Evolutionary conservation across 2,329 filamentous ascomycete genomes (phyloP).

Genomic region (Amauroascus niger): DNA sequence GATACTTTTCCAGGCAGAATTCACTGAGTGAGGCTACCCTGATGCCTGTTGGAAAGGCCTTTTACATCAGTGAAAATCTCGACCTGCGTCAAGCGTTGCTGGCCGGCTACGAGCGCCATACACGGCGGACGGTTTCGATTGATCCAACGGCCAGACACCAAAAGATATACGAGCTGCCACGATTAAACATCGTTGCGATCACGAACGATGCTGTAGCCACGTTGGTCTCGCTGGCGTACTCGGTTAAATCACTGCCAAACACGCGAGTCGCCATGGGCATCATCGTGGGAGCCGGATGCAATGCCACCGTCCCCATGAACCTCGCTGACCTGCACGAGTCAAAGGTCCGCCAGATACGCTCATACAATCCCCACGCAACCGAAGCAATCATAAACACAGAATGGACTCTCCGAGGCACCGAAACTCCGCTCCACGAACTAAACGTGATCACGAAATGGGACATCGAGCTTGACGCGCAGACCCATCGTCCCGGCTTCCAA

Average conservation of each 20-base stretch:
- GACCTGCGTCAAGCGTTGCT: conserved; percentile 47
- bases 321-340: conserved; percentile 49
- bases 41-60: conserved; percentile 51
- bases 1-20: conserved; percentile 35
- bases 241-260: conserved; percentile 47
- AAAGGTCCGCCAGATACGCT: conserved; percentile 46
- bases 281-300: conserved; percentile 68
- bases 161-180: conserved; percentile 43
- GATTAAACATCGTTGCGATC: conserved; percentile 59
- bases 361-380: conserved; percentile 39
- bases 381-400: conserved; percentile 67
- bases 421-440: conserved; percentile 51
- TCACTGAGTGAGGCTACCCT: conserved; percentile 46
- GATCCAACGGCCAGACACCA: conserved; percentile 24
- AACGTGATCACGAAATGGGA: conserved; percentile 61
- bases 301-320: conserved; percentile 62
- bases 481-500: conserved; percentile 61
- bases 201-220: conserved; percentile 71
- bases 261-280: conserved; percentile 63
- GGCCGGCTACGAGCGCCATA: conserved; percentile 46
- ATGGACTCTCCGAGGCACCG: conserved; percentile 65
- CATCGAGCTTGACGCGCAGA: conserved; percentile 50
- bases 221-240: conserved; percentile 64
- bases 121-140: conserved; percentile 23
- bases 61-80: conserved; percentile 47